Percentiles rank a stretch among this genome's conserved stretches.
These are phyloP conservation scores for Fomitiporia mediterranea DNA, from an alignment of 1,284 basidiomycete species.

Conservation along the genomic window DNA sequence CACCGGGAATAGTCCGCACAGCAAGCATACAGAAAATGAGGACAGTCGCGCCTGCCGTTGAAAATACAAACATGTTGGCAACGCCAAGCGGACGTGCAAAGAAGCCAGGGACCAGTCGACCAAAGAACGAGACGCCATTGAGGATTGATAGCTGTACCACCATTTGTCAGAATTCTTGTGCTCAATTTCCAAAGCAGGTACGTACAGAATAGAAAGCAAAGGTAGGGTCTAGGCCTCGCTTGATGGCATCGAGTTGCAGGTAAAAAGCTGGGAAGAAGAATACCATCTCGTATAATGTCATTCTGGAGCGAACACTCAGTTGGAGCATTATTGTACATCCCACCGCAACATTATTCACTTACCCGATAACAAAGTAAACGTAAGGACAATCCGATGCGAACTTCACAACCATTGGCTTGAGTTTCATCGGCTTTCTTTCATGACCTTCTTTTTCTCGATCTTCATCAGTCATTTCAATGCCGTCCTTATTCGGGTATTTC, in stretches of 20 bases:
- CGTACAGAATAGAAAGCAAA: slow-evolving; percentile 21
- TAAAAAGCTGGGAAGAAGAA: slow-evolving; percentile 21
- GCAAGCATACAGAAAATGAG: slow-evolving; percentile 26
- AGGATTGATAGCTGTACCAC: slow-evolving; percentile 15
- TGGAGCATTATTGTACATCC: background rate
- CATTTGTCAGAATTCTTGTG: background rate
- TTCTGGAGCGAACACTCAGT: background rate
- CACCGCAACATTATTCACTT: background rate
- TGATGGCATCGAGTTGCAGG: slow-evolving; percentile 18
- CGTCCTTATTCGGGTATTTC: slow-evolving; percentile 16
- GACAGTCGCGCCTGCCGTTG: slow-evolving; percentile 8
- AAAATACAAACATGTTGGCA: slow-evolving; percentile 16
- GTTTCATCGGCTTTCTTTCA: background rate
- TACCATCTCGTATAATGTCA: slow-evolving; percentile 7
- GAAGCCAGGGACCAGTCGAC: slow-evolving; percentile 15
- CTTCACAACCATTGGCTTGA: slow-evolving; percentile 2
- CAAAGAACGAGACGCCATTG: slow-evolving; percentile 14
- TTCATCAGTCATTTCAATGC: background rate
- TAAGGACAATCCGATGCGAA: slow-evolving; percentile 16
- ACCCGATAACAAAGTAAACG: slow-evolving; percentile 17
- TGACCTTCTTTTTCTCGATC: background rate
- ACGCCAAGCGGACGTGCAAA: slow-evolving; percentile 11
- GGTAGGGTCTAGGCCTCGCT: slow-evolving; percentile 14
- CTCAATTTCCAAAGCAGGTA: background rate
- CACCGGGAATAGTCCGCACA: slow-evolving; percentile 16